A percentile compares a stretch with the other conserved stretches of the same genome.
These are phyloP conservation scores for Tothia fuscella DNA, from an alignment of 2,329 filamentous ascomycete species.

Conservation along the genomic window DNA sequence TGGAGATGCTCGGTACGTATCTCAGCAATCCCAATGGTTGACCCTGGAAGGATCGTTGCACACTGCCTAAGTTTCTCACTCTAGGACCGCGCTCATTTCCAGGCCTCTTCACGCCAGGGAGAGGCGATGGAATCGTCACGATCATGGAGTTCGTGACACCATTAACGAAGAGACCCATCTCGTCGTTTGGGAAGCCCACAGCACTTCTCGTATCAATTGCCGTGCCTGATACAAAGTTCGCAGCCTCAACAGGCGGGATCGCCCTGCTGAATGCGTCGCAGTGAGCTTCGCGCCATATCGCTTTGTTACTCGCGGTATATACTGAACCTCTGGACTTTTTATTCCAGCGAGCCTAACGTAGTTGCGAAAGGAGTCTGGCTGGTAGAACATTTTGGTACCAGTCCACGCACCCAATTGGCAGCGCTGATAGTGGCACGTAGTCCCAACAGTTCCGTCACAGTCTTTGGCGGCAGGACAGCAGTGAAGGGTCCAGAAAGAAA, in stretches of 20 bases:
- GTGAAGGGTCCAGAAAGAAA: not conserved
- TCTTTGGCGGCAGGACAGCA: not conserved
- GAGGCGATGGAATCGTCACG: not conserved
- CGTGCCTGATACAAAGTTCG: not conserved
- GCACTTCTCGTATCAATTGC: not conserved
- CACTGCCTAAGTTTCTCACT: not conserved
- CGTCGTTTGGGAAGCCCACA: not conserved
- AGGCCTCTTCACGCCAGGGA: not conserved
- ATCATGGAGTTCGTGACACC: not conserved
- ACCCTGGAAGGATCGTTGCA: not conserved
- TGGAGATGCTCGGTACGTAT: conserved; percentile 1
- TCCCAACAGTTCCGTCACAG: not conserved
- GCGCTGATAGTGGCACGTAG: not conserved
- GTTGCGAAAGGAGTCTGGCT: not conserved
- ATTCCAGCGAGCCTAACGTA: not conserved
- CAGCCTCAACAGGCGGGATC: not conserved
- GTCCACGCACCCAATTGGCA: not conserved
- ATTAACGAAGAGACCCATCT: not conserved
- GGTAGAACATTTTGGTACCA: not conserved
- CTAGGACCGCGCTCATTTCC: not conserved
- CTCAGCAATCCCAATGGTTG: not conserved
- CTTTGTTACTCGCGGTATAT: not conserved
- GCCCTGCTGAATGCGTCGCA: not conserved
- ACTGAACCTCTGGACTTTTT: not conserved
- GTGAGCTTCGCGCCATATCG: not conserved